A percentile compares a stretch with the other conserved stretches of the same genome.
These are phyloP conservation scores for Zanthoxylum bungeanum DNA, from an alignment of 345 rosid genomes.

Conservation along the genomic window DNA sequence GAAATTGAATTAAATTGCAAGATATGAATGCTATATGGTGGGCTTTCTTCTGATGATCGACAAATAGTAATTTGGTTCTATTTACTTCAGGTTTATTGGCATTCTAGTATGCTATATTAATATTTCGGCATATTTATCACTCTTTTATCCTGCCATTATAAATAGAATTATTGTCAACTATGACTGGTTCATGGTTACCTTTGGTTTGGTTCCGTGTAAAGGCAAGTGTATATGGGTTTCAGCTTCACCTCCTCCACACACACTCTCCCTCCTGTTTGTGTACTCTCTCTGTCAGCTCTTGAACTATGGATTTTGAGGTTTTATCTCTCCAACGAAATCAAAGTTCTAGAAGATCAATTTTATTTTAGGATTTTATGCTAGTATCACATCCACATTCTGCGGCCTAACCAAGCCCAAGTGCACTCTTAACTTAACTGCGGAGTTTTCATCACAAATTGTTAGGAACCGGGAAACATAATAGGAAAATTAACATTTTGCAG, in stretches of 20 bases:
- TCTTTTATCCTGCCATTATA: not conserved
- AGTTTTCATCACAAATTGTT: not conserved
- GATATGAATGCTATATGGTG: not conserved
- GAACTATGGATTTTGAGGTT: not conserved
- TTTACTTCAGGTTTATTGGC: not conserved
- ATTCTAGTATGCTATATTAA: not conserved
- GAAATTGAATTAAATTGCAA: not conserved
- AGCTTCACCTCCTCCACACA: not conserved
- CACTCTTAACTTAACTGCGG: not conserved
- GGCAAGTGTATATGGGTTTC: not conserved
- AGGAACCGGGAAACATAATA: slow-evolving; percentile 8
- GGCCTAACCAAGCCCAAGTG: not conserved
- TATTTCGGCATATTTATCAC: not conserved
- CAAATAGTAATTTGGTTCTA: not conserved
- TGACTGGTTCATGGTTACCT: not conserved
- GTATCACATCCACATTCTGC: not conserved
- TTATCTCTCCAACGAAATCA: not conserved
- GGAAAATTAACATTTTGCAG: slow-evolving; percentile 44
- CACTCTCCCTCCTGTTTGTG: not conserved
- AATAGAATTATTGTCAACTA: not conserved
- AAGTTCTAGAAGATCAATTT: not conserved
- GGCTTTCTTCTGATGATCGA: not conserved
- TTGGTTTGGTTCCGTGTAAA: not conserved
- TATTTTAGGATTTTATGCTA: not conserved
- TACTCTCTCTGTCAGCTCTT: not conserved